Evolutionary conservation across 129 eudicot species (phyloP), one percentile per base, ranked within the genome.

Genomic region (Glebionis coronaria): DNA sequence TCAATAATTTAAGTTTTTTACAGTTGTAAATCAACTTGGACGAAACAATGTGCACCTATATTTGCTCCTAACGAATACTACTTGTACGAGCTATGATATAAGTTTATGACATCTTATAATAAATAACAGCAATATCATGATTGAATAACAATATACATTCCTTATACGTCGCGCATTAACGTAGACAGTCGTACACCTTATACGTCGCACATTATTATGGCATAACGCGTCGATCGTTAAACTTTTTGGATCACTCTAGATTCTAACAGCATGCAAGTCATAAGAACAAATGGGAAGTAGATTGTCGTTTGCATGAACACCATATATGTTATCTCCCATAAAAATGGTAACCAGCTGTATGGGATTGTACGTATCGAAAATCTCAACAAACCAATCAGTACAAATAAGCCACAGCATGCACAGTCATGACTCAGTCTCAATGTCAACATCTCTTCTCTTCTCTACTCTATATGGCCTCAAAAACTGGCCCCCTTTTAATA

Each of bases 301-400:
- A 35, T 72, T 51, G 57, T 75, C 15, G 27, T 58, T 74, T 57
- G n/a, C 53, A 68, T 75, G 28, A 60, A 47, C 55, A 47, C 13
- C 66, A 59, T 15, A 58, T 53, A 13, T 56, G 40, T 31, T 8
- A 54, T 58, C 74, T 52, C 75, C 80, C 44, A 68, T 68, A 61
- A 53, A 28, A 69, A 61, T 76, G 80, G 75, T 69, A 68, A 52
- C 74, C 80, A 76, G 80, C 75, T 76, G 75, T 76, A 61, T 76
- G 59, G 14, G 74, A 68, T 76, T 68, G 70, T 59, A 68, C 70
- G 8, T 44, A 68, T 76, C 80, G 75, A 76, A 68, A 76, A 76
- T 68, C 80, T 68, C 80, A 76, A 76, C 75, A 61, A 68, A 68
- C 80, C 69, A 76, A 44, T 76, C 52, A 68, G 75, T 68, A 68